A percentile compares a stretch with the other conserved stretches of the same genome.
These are phyloP conservation scores for Penicillium cosmopolitanum DNA, from an alignment of 495 filamentous ascomycete genomes.

Conservation along the genomic window DNA sequence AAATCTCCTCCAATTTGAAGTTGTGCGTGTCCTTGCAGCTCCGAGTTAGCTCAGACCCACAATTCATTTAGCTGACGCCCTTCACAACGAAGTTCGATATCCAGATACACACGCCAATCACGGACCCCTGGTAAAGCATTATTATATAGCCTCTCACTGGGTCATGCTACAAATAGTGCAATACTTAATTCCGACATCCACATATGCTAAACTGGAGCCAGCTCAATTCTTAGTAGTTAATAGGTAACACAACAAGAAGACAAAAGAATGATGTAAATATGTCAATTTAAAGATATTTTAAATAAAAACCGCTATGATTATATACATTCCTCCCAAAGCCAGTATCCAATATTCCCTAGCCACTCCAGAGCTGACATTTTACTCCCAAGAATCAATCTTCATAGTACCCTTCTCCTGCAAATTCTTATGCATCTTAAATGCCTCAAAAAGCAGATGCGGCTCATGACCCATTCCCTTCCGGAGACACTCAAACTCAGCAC, in stretches of 20 bases:
- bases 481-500: slow-evolving; percentile 85
- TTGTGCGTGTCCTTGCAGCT: no score
- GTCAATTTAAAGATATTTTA: not conserved
- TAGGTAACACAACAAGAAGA: not conserved
- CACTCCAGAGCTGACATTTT: slow-evolving; percentile 12
- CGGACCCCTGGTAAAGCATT: not conserved
- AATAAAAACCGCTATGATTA: not conserved
- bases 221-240: no score
- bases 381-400: slow-evolving; percentile 68
- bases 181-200: slow-evolving; percentile 3
- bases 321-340: not conserved
- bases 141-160: slow-evolving; percentile 8
- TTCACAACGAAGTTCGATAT: no score
- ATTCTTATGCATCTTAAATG: slow-evolving; percentile 88
- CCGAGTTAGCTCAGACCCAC: no score
- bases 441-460: slow-evolving; percentile 81
- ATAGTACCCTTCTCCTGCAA: slow-evolving; percentile 82
- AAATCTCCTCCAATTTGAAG: no score
- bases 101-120: not conserved
- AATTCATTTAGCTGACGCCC: no score
- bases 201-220: not conserved
- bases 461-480: slow-evolving; percentile 90
- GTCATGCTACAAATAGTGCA: not conserved
- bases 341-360: slow-evolving; percentile 38
- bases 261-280: not conserved